These are phyloP conservation scores for Ceratocystiopsis brevicomis DNA, from an alignment of 2,329 filamentous ascomycete genomes.

Conservation along the genomic window DNA sequence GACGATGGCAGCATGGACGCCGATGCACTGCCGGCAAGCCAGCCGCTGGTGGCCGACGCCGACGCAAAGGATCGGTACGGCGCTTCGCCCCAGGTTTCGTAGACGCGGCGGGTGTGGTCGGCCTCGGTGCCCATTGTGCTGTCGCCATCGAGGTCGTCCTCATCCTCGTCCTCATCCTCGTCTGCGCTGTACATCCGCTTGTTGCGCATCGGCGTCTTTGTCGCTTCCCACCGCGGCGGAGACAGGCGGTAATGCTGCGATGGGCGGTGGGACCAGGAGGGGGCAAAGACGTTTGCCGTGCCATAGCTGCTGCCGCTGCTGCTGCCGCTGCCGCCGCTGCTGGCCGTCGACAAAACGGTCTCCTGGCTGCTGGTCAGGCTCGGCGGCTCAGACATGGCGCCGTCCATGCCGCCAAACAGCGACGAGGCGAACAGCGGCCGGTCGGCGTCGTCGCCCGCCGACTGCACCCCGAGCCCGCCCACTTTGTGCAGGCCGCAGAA, in stretches of 20 bases:
- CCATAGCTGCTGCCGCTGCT: conserved; percentile 1
- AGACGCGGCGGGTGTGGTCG: conserved; percentile 3
- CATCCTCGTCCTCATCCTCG: too few relatives aligned
- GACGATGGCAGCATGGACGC: neutral
- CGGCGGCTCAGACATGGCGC: conserved; percentile 21
- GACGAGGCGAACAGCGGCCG: conserved; percentile 4
- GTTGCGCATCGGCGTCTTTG: too few relatives aligned
- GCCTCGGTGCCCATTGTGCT: neutral
- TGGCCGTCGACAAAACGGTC: conserved; percentile 21
- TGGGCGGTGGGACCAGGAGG: neutral
- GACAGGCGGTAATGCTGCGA: conserved; percentile 1
- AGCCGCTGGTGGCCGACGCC: conserved; percentile 12
- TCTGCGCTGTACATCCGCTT: too few relatives aligned
- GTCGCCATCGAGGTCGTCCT: too few relatives aligned
- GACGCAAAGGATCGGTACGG: conserved; percentile 5
- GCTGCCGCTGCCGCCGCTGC: too few relatives aligned
- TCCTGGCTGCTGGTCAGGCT: conserved; percentile 36
- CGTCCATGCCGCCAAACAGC: conserved; percentile 6
- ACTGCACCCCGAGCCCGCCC: conserved; percentile 47
- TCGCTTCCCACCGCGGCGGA: too few relatives aligned
- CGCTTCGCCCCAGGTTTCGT: conserved; percentile 18
- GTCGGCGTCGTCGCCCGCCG: conserved; percentile 29
- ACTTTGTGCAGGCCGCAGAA: conserved; percentile 68
- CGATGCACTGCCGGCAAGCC: conserved; percentile 16
- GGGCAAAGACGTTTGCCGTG: neutral